Percentiles rank a stretch among this genome's conserved stretches.
phyloP scores from a whole-genome alignment of 192 early-diverging fungal species.

The Powellomyces hirtus region DNA sequence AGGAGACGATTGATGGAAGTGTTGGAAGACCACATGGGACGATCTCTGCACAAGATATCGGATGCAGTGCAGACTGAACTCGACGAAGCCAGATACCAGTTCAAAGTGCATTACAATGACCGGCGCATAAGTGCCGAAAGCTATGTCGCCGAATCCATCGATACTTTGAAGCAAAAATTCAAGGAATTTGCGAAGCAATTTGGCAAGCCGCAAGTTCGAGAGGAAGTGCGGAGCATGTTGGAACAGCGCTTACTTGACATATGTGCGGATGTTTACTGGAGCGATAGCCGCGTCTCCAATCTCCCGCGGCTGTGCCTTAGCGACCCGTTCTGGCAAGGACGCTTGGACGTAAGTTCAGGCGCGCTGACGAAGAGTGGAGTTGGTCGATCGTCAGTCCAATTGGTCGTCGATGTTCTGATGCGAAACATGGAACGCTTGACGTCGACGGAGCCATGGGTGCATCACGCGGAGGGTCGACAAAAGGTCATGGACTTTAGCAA shows the following conservation, averaged over 20 bases:
- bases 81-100: constrained; percentile 94
- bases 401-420: constrained; percentile 85
- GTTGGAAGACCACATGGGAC: constrained; percentile 89
- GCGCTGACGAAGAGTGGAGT: constrained; percentile 92
- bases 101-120: constrained; percentile 99
- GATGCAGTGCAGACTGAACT: constrained; percentile 92
- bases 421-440: constrained; percentile 77
- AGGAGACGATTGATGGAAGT: constrained; percentile 86
- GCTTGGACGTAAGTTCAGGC: constrained; percentile 78
- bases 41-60: constrained; percentile 76
- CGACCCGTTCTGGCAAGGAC: constrained; percentile 79
- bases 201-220: constrained; percentile 89
- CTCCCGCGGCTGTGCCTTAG: constrained; percentile 55
- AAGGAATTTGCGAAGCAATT: constrained; percentile 90
- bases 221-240: constrained; percentile 88
- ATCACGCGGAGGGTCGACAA: constrained; percentile 77
- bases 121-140: constrained; percentile 91
- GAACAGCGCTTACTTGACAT: constrained; percentile 88
- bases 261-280: constrained; percentile 91
- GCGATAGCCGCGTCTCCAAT: constrained; percentile 65
- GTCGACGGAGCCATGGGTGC: constrained; percentile 74
- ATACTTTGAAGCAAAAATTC: constrained; percentile 89
- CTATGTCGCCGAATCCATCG: constrained; percentile 93
- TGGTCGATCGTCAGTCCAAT: constrained; percentile 86
- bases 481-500: constrained; percentile 81